phyloP scores from a whole-genome alignment of 2,329 filamentous ascomycete species.

The Cryphonectria carpinicola region DNA sequence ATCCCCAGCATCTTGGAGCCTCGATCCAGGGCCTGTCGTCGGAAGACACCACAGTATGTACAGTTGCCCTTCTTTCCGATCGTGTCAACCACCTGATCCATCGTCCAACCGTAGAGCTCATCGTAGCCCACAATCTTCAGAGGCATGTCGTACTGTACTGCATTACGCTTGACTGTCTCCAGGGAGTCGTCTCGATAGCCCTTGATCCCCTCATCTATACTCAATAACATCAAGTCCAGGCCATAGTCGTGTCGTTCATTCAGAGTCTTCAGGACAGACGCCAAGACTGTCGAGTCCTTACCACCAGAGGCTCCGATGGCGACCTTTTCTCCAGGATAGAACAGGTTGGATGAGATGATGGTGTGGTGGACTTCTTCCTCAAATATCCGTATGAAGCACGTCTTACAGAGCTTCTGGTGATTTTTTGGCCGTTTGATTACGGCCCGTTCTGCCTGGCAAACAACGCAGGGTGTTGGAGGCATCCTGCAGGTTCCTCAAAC shows the following conservation, averaged over 20 bases:
- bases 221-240: slow-evolving; percentile 82
- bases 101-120: slow-evolving; percentile 97
- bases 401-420: slow-evolving; percentile 87
- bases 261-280: slow-evolving; percentile 90
- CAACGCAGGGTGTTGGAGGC: slow-evolving; percentile 76
- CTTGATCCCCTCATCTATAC: slow-evolving; percentile 96
- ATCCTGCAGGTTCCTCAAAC: slow-evolving; percentile 50
- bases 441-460: slow-evolving; percentile 77
- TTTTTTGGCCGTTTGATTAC: slow-evolving; percentile 95
- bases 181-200: slow-evolving; percentile 95
- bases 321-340: slow-evolving; percentile 79
- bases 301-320: slow-evolving; percentile 96
- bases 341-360: slow-evolving; percentile 80
- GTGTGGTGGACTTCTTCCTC: slow-evolving; percentile 95
- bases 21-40: slow-evolving; percentile 89
- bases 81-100: slow-evolving; percentile 97
- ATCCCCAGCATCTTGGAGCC: slow-evolving; percentile 88
- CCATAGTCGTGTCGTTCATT: slow-evolving; percentile 90
- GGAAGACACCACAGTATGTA: slow-evolving; percentile 97
- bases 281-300: slow-evolving; percentile 96
- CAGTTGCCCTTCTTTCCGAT: slow-evolving; percentile 99
- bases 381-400: slow-evolving; percentile 85
- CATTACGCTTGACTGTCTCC: slow-evolving; percentile 95
- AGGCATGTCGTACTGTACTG: slow-evolving; percentile 86
- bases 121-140: slow-evolving; percentile 91